These are phyloP conservation scores for Pleurotus giganteus DNA, from an alignment of 768 basidiomycete species.

Conservation along the genomic window DNA sequence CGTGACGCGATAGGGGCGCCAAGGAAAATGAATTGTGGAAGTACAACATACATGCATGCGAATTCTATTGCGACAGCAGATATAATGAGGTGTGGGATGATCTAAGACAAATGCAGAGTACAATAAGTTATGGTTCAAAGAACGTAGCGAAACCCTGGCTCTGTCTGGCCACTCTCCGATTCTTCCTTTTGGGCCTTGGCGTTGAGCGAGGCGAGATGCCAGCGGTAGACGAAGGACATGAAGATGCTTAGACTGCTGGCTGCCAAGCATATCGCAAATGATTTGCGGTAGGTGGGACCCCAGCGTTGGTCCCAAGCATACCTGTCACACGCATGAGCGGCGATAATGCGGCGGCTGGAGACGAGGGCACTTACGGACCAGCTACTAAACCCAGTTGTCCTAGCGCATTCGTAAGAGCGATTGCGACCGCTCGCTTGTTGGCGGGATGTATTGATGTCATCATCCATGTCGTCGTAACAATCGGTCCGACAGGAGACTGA, in stretches of 20 bases:
- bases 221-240: conserved; percentile 10
- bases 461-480: conserved; percentile 2
- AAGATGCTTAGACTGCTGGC: conserved; percentile 10
- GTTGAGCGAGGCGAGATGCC: conserved; percentile 10
- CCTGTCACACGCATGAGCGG: conserved; percentile 1
- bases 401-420: conserved; percentile 1
- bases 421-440: conserved; percentile 8
- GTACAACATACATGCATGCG: conserved; percentile 5
- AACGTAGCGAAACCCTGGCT: conserved; percentile 10
- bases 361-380: conserved; percentile 7
- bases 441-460: conserved; percentile 6
- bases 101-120: neutral
- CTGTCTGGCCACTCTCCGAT: conserved; percentile 8
- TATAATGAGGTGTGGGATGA: neutral
- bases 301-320: conserved; percentile 6
- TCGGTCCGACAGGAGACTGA: conserved; percentile 1
- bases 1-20: no score
- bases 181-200: conserved; percentile 9
- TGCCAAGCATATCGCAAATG: conserved; percentile 11
- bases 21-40: no score
- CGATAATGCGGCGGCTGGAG: neutral
- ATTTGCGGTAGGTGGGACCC: conserved; percentile 9
- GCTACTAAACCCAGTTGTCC: conserved; percentile 7
- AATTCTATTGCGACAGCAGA: neutral
- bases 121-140: neutral